Evolutionary conservation across 192 early-diverging fungal species (phyloP), one percentile per base, ranked within the genome.

Genomic region (Pilaira anomala): DNA sequence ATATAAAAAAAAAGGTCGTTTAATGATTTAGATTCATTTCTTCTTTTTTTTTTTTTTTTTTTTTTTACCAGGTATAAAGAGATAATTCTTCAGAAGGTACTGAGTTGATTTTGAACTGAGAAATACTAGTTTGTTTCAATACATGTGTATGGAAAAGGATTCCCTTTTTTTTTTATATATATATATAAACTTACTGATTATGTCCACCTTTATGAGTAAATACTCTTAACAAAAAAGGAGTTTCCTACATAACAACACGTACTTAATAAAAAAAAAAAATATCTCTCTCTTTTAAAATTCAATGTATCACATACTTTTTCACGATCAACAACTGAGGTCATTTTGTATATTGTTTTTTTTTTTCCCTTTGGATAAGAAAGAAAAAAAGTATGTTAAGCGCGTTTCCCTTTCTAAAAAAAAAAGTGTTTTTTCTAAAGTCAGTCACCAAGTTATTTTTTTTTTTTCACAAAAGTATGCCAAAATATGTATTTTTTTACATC

Each of bases 201-300:
- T 83, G 80, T n/a, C 53, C 25, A 21, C 74, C 71, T 13, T 62
- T 62, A 16, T 65, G 65, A 28, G 68, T 70, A 59, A 73, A 85
- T 16, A 85, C 55, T 52, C 80, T 74, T n/a, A 85, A 63, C 53
- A 85, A 67, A 68, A 85, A 85, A 16, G 84, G 84, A 52, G 79
- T 81, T 3, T 63, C 71, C 77, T 78, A 62, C 9, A 68, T 18
- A 57, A 33, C n/a, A 30, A 18, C 36, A 13, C n/a, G 29, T n/a
- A 11, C 3, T 49, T 41, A 19, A n/a, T 49, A 48, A 21, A 53
- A 44, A 14, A 14, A 11, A 12, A 21, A 44, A 40, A 26, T 42
- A 42, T 2, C 12, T 41, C n/a, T 21, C 45, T 16, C 14, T 6
- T 12, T 44, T 25, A 42, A 9, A 12, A 24, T 57, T 7, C 7